These are phyloP conservation scores for Boletus insuetus DNA, from an alignment of 768 basidiomycete species.

Conservation along the genomic window DNA sequence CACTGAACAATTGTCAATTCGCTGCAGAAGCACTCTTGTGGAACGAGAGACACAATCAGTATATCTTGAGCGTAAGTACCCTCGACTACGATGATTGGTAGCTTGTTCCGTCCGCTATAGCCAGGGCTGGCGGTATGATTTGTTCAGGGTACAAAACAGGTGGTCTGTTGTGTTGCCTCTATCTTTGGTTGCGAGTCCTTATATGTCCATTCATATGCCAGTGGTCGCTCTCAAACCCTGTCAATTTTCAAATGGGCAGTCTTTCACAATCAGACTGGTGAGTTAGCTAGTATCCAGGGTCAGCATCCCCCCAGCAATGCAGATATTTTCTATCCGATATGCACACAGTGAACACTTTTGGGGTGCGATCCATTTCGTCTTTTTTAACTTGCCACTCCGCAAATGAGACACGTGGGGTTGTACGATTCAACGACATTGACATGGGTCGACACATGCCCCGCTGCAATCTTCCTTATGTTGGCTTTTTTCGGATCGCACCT, in stretches of 20 bases:
- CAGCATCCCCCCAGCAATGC: background rate
- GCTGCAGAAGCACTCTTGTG: slow-evolving; percentile 41
- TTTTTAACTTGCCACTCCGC: slow-evolving; percentile 55
- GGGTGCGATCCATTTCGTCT: slow-evolving; percentile 60
- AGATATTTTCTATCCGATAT: slow-evolving; percentile 10
- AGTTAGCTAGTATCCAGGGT: slow-evolving; percentile 8
- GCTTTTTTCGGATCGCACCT: slow-evolving; percentile 32
- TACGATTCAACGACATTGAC: slow-evolving; percentile 47
- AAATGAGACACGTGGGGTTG: slow-evolving; percentile 45
- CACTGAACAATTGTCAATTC: background rate
- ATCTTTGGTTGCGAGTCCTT: slow-evolving; percentile 61
- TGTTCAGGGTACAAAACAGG: slow-evolving; percentile 50
- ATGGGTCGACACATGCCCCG: slow-evolving; percentile 58
- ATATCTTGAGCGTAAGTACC: slow-evolving; percentile 55
- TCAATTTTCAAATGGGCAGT: slow-evolving; percentile 40
- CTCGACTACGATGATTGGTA: background rate
- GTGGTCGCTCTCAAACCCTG: slow-evolving; percentile 14
- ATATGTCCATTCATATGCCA: slow-evolving; percentile 7
- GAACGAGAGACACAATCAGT: slow-evolving; percentile 69
- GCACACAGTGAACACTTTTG: slow-evolving; percentile 70
- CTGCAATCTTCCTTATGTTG: slow-evolving; percentile 63
- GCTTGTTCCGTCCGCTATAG: slow-evolving; percentile 1
- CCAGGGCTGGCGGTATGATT: background rate
- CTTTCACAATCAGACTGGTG: slow-evolving; percentile 77
- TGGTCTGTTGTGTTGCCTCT: slow-evolving; percentile 62